A percentile compares a stretch with the other conserved stretches of the same genome.
Evolutionary conservation across 371 early-diverging fungal species (phyloP).

Genomic region (Capniomyces stellatus): DNA sequence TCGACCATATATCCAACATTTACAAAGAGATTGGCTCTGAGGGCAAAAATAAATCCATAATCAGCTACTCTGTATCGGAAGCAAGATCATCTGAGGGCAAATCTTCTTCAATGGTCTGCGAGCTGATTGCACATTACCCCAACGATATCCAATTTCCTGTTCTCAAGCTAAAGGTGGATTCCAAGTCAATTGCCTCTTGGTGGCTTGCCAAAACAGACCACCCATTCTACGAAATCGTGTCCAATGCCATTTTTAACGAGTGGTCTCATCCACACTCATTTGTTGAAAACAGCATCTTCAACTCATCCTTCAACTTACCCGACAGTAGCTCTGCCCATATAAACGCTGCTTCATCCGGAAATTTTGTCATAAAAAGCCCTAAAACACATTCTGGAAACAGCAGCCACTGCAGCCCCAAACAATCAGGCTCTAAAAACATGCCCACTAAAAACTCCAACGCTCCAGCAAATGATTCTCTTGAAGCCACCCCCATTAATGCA

Average conservation of each 20-base stretch:
- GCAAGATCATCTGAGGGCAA: constrained; percentile 5
- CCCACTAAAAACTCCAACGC: too few relatives aligned
- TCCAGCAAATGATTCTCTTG: too few relatives aligned
- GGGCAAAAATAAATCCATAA: constrained; percentile 9
- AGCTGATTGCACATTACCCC: not conserved
- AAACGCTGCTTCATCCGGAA: too few relatives aligned
- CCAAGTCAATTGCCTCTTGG: constrained; percentile 50
- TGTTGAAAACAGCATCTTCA: too few relatives aligned
- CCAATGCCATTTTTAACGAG: constrained; percentile 35
- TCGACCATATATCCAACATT: constrained; percentile 29
- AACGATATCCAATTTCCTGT: too few relatives aligned
- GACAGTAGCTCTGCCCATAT: too few relatives aligned
- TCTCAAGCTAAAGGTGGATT: constrained; percentile 25
- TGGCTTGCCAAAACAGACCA: constrained; percentile 58
- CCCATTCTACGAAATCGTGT: constrained; percentile 46
- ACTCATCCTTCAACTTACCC: too few relatives aligned
- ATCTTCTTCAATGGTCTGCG: not conserved
- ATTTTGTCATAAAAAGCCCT: too few relatives aligned
- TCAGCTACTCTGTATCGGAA: not conserved
- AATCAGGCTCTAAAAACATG: too few relatives aligned
- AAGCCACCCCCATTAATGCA: too few relatives aligned
- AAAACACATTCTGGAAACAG: too few relatives aligned
- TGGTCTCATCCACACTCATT: constrained; percentile 10
- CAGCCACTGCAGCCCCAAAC: too few relatives aligned
- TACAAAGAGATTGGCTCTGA: constrained; percentile 35